phyloP scores from a whole-genome alignment of 768 basidiomycete genomes.

The Auricularia sp. region DNA sequence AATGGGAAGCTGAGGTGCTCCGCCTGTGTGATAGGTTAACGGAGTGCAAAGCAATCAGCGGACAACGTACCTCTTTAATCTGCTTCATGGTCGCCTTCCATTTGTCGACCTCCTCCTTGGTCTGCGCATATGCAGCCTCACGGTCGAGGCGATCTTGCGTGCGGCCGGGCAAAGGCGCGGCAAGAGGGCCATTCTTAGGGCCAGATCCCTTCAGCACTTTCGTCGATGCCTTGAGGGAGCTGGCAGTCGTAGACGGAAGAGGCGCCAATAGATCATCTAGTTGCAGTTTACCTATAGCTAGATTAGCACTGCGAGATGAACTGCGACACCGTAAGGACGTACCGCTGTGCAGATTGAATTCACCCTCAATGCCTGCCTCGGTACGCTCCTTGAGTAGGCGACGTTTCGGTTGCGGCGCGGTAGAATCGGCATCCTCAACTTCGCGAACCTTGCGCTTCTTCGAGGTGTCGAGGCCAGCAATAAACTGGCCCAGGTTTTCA shows the following conservation, averaged over 20 bases:
- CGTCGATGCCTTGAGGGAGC: constrained; percentile 59
- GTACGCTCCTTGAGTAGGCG: constrained; percentile 62
- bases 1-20: constrained; percentile 83
- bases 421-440: constrained; percentile 24
- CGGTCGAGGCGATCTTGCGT: constrained; percentile 85
- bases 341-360: constrained; percentile 38
- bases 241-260: constrained; percentile 48
- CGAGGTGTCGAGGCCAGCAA: constrained; percentile 54
- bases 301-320: background rate
- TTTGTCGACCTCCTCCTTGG: constrained; percentile 85
- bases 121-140: constrained; percentile 89
- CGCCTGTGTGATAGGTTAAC: constrained; percentile 37
- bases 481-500: constrained; percentile 60
- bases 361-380: constrained; percentile 71
- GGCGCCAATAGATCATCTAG: constrained; percentile 71
- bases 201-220: constrained; percentile 49
- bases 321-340: background rate
- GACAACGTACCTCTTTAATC: constrained; percentile 63
- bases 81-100: constrained; percentile 89
- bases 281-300: constrained; percentile 40
- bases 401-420: constrained; percentile 37
- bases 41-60: background rate
- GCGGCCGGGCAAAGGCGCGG: constrained; percentile 79
- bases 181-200: constrained; percentile 48
- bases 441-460: constrained; percentile 64